These are phyloP conservation scores for Trichoderma arundinaceum DNA, from an alignment of 2,329 filamentous ascomycete genomes.

Conservation along the genomic window DNA sequence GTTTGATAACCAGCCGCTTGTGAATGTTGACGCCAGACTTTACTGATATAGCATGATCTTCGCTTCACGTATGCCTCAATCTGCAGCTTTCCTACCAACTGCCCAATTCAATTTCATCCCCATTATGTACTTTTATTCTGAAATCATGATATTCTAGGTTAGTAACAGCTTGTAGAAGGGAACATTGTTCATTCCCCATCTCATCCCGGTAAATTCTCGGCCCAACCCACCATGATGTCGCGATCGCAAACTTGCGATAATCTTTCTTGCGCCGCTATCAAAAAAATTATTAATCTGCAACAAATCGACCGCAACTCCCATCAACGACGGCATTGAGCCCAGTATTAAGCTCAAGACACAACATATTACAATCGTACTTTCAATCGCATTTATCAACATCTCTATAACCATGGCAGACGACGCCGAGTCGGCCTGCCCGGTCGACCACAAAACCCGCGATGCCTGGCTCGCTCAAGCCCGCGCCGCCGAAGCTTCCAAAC, in stretches of 20 bases:
- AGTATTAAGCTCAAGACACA: no score
- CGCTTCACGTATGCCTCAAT: not conserved
- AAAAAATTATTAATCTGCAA: constrained; percentile 10
- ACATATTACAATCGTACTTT: not conserved
- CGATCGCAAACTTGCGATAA: constrained; percentile 29
- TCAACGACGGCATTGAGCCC: not conserved
- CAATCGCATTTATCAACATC: no score
- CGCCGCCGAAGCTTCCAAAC: constrained; percentile 51
- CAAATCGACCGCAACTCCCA: not conserved
- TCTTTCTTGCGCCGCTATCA: constrained; percentile 1
- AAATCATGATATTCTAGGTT: not conserved
- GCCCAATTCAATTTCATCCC: no score
- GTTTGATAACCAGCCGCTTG: no score
- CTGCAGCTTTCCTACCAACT: no score
- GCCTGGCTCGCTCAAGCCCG: constrained; percentile 79
- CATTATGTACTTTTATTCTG: no score
- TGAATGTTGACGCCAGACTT: not conserved
- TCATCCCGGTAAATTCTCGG: constrained; percentile 31
- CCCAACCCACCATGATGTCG: constrained; percentile 27
- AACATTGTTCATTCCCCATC: not conserved
- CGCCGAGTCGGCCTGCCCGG: constrained; percentile 67
- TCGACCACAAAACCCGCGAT: constrained; percentile 87
- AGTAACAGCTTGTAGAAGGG: not conserved
- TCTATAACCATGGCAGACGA: constrained; percentile 39
- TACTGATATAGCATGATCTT: not conserved